These are phyloP conservation scores for Bipolaris sorokiniana DNA, from an alignment of 2,329 filamentous ascomycete species.

Conservation along the genomic window DNA sequence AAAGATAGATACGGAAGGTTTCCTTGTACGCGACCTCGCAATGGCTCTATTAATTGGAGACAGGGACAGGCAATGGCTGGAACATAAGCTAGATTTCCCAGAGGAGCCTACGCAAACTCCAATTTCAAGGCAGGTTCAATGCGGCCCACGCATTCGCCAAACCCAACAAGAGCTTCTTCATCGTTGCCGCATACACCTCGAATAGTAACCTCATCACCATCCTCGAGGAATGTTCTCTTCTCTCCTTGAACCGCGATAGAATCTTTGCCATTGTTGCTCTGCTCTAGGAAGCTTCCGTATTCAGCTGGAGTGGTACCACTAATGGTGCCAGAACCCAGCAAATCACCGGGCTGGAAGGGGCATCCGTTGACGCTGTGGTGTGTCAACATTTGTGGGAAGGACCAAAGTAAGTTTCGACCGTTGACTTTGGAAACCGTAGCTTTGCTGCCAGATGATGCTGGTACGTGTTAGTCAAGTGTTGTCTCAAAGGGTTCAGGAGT, in stretches of 20 bases:
- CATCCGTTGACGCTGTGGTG: slow-evolving; percentile 81
- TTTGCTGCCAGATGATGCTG: slow-evolving; percentile 55
- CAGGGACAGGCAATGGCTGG: no score
- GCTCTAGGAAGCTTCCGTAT: slow-evolving; percentile 74
- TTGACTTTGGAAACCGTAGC: slow-evolving; percentile 66
- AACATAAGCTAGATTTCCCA: background rate
- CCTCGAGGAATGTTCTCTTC: slow-evolving; percentile 72
- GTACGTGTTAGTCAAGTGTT: slow-evolving; percentile 19
- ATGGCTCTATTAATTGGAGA: no score
- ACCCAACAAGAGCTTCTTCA: slow-evolving; percentile 73
- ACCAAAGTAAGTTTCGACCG: slow-evolving; percentile 76
- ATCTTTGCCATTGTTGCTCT: slow-evolving; percentile 71
- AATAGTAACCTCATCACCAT: slow-evolving; percentile 73
- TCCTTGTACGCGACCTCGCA: no score
- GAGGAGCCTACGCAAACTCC: slow-evolving; percentile 16
- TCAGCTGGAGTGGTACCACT: slow-evolving; percentile 65
- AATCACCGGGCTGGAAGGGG: slow-evolving; percentile 73
- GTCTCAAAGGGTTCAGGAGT: background rate
- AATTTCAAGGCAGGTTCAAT: slow-evolving; percentile 56
- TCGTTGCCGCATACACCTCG: slow-evolving; percentile 68
- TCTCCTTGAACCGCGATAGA: slow-evolving; percentile 67
- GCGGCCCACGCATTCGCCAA: slow-evolving; percentile 73
- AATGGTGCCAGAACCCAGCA: slow-evolving; percentile 81
- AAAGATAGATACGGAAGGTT: no score
- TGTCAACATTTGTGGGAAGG: slow-evolving; percentile 81